phyloP scores from a whole-genome alignment of 345 rosid genomes.

The Eucalyptus viminalis region DNA sequence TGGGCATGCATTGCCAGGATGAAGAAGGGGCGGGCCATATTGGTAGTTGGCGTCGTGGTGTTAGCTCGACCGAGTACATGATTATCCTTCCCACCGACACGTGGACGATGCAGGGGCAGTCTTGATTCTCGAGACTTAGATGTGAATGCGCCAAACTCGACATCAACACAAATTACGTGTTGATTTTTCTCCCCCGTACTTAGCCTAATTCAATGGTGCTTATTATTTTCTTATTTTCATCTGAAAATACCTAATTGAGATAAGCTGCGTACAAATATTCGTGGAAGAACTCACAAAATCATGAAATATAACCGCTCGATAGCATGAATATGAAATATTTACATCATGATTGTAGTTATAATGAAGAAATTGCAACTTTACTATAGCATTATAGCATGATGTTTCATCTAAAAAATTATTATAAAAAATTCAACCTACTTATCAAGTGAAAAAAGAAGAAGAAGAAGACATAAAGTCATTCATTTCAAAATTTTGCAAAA shows the following conservation, averaged over 20 bases:
- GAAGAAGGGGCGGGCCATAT: neutral
- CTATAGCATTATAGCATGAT: neutral
- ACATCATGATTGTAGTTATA: no score
- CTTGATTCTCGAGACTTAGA: no score
- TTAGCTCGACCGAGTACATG: neutral
- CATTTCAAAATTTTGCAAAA: neutral
- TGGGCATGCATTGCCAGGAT: neutral
- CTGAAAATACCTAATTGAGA: no score
- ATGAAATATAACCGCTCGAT: no score
- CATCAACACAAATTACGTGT: no score
- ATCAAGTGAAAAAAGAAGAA: neutral
- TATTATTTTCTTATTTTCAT: neutral
- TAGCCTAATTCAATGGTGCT: neutral
- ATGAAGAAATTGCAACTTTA: neutral
- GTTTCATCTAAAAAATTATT: neutral
- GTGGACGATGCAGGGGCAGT: neutral
- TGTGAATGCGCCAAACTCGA: rapidly evolving
- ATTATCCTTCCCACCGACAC: neutral
- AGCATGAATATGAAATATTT: no score
- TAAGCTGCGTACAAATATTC: no score
- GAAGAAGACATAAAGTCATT: rapidly evolving
- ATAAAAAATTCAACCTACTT: neutral
- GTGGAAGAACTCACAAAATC: neutral
- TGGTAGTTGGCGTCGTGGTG: neutral
- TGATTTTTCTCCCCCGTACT: neutral